Evolutionary conservation across 2,329 filamentous ascomycete genomes (phyloP).

Genomic region (Podosphaera xanthii): DNA sequence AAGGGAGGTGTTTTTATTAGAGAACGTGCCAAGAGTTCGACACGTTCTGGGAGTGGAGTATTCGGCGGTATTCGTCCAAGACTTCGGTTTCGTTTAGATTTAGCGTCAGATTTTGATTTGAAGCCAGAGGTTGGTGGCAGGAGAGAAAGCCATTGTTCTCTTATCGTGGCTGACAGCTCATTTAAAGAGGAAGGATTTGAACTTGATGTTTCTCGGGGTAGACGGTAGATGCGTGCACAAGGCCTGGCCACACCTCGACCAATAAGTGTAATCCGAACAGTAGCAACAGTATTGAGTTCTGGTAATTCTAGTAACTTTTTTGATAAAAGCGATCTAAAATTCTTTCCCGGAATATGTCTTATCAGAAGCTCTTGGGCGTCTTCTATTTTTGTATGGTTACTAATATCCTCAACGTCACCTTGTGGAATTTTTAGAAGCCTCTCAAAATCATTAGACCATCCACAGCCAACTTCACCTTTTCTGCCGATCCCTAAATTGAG

Average conservation of each 20-base stretch:
- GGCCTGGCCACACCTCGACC: slow-evolving; percentile 45
- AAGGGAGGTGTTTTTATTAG: slow-evolving; percentile 23
- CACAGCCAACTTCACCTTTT: slow-evolving; percentile 63
- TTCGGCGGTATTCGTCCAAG: slow-evolving; percentile 11
- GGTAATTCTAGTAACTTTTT: slow-evolving; percentile 9
- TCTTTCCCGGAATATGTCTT: too few relatives aligned
- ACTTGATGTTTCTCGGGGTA: slow-evolving; percentile 25
- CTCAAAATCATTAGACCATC: slow-evolving; percentile 71
- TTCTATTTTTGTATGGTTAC: too few relatives aligned
- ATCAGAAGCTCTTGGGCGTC: too few relatives aligned
- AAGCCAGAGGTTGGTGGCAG: slow-evolving; percentile 15
- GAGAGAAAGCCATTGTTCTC: slow-evolving; percentile 48
- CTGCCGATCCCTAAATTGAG: slow-evolving; percentile 50
- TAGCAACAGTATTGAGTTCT: slow-evolving; percentile 25
- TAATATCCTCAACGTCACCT: too few relatives aligned
- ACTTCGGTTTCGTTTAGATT: slow-evolving; percentile 6
- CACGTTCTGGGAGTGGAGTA: slow-evolving; percentile 14
- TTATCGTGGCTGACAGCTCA: slow-evolving; percentile 22
- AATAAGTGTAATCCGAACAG: slow-evolving; percentile 42
- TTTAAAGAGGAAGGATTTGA: slow-evolving; percentile 13
- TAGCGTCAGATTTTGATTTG: slow-evolving; percentile 11
- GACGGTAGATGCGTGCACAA: slow-evolving; percentile 67
- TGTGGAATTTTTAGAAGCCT: slow-evolving; percentile 5
- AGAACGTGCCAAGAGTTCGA: slow-evolving; percentile 23
- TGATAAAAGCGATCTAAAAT: slow-evolving; percentile 10